A percentile compares a stretch with the other conserved stretches of the same genome.
Conservation (phyloP, 331 rosid species). For the Quercus phellos region DNA sequence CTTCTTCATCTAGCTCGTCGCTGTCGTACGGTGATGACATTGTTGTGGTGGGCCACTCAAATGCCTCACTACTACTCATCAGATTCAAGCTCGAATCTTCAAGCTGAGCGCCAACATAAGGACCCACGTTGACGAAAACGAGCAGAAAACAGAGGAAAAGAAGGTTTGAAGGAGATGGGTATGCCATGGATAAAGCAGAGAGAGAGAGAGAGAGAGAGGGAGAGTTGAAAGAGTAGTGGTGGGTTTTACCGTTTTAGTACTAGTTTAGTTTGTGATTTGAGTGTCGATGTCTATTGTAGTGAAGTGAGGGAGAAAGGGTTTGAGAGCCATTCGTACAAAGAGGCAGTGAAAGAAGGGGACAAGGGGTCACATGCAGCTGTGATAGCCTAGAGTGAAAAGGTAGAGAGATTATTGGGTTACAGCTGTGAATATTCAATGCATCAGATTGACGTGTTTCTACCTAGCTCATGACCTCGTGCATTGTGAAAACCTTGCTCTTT, state of each 20-base stretch:
- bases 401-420: slow-evolving; percentile 35
- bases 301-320: background rate
- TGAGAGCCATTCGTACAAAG: background rate
- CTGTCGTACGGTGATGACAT: slow-evolving; percentile 39
- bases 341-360: background rate
- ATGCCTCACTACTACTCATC: slow-evolving; percentile 28
- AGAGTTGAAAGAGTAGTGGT: background rate
- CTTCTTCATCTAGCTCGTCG: slow-evolving; percentile 22
- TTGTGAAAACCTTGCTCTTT: background rate
- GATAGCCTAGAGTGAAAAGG: background rate
- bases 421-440: slow-evolving; percentile 57
- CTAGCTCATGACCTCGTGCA: background rate
- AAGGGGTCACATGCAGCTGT: slow-evolving; percentile 45
- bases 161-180: slow-evolving; percentile 4
- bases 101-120: slow-evolving; percentile 29
- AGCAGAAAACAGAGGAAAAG: slow-evolving; percentile 12
- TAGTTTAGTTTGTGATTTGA: too few species aligned
- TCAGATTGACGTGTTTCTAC: background rate
- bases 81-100: slow-evolving; percentile 54
- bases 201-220: background rate
- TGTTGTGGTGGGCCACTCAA: slow-evolving; percentile 65
- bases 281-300: too few species aligned
- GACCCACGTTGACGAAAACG: background rate
- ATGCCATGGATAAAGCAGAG: slow-evolving; percentile 21
- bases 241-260: background rate